A percentile compares a stretch with the other conserved stretches of the same genome.
phyloP scores from a whole-genome alignment of 2,329 filamentous ascomycete species.

The Fusarium mundagurra region DNA sequence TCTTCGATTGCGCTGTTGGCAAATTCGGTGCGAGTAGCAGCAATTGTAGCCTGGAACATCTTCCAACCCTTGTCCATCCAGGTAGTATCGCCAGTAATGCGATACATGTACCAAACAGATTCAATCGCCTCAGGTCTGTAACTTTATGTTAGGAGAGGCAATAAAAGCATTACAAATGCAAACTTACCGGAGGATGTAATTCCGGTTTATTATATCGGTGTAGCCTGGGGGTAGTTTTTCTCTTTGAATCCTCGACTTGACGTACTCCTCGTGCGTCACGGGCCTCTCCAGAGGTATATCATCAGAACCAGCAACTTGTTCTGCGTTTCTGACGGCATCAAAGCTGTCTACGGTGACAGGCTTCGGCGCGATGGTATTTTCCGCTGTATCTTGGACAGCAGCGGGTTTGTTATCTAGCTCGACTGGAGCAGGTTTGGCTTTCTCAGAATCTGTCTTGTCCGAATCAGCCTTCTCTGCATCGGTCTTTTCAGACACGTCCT shows the following conservation, averaged over 20 bases:
- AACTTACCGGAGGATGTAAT: conserved; percentile 71
- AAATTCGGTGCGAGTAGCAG: conserved; percentile 70
- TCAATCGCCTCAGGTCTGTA: conserved; percentile 84
- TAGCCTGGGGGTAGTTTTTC: conserved; percentile 63
- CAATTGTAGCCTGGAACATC: conserved; percentile 81
- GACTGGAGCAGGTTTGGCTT: not conserved
- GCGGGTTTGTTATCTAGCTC: conserved; percentile 17
- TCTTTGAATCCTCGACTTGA: conserved; percentile 55
- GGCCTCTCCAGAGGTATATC: conserved; percentile 47
- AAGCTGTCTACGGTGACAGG: conserved; percentile 22
- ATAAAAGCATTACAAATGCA: conserved; percentile 18
- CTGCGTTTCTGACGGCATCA: conserved; percentile 11
- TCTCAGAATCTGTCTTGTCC: not conserved
- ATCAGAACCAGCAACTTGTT: conserved; percentile 3
- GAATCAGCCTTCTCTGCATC: not conserved
- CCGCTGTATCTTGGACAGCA: conserved; percentile 2
- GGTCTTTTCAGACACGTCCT: not conserved
- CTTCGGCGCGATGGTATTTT: not conserved
- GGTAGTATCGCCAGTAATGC: conserved; percentile 79
- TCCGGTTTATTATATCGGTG: conserved; percentile 53
- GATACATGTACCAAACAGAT: conserved; percentile 89
- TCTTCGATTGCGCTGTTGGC: conserved; percentile 77
- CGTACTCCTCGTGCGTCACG: conserved; percentile 63
- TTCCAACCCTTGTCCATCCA: conserved; percentile 87
- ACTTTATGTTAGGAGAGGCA: conserved; percentile 11